phyloP scores from a whole-genome alignment of 352 stramenopile species.

The Aphanomyces invadans region DNA sequence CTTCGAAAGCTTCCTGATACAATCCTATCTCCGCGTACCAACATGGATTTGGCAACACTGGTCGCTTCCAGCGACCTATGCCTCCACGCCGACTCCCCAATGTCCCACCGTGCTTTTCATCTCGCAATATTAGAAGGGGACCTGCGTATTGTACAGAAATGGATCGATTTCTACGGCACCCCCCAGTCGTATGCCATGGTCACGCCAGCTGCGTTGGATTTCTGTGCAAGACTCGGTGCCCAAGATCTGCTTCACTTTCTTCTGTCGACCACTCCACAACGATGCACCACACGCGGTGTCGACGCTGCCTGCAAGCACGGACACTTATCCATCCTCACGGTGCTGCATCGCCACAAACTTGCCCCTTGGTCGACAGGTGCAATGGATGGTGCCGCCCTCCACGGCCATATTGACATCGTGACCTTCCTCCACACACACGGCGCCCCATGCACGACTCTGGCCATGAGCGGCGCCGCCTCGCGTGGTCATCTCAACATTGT shows the following conservation, averaged over 20 bases:
- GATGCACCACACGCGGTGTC: not conserved
- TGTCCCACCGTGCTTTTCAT: not conserved
- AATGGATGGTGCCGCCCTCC: not conserved
- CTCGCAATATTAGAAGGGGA: not conserved
- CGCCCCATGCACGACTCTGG: constrained; percentile 1
- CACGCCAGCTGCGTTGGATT: not conserved
- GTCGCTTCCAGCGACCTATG: not conserved
- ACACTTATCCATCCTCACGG: not conserved
- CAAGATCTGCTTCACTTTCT: not conserved
- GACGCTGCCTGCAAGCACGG: not conserved
- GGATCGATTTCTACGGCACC: not conserved
- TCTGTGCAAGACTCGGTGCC: not conserved
- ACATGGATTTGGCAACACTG: not conserved
- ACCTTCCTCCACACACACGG: not conserved
- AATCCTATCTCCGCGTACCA: not conserved
- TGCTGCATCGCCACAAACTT: not conserved
- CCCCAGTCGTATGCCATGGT: not conserved
- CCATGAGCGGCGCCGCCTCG: constrained; percentile 3
- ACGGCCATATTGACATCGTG: constrained; percentile 2
- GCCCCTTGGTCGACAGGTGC: not conserved
- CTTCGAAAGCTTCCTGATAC: not conserved
- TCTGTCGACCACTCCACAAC: not conserved
- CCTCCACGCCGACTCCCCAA: not conserved
- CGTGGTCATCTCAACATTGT: not conserved
- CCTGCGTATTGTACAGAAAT: not conserved